Evolutionary conservation across 768 basidiomycete genomes (phyloP), one percentile per base, ranked within the genome.

Genomic region (Fibroporia radiculosa): DNA sequence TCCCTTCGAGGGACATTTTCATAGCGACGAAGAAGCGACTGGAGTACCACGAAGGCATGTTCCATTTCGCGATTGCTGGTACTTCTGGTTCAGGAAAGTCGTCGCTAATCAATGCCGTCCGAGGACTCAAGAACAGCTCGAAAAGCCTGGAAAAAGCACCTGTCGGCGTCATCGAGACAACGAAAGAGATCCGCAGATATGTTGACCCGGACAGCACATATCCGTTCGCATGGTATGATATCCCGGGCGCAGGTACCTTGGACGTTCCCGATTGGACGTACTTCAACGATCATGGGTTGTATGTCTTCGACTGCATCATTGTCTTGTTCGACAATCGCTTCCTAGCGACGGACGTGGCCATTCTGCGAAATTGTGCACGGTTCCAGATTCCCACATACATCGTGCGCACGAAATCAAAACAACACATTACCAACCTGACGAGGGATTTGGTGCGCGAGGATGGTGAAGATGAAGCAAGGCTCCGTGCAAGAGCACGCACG

Each of bases 221-320:
- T n/a, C 41, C 28, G n/a, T 29, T 27, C n/a, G 27, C 32, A 8
- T 42, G 41, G 41, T 42, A 42, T 23, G 41, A 42, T 29, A 28
- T 42, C 8, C 41, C 41, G 3, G 41, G 41, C 20, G 41, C 41
- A 11, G 41, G 41, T n/a, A 42, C 41, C n/a, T 29, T 42, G 13
- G 12, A 5, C 10, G 27, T 42, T 22, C 41, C 41, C 5, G 41
- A 42, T 29, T 42, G 41, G 41, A n/a, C 16, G 28, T 42, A 42
- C 41, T 42, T 42, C 41, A 42, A 27, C 28, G 41, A 29, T 4
- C 41, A 42, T n/a, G 41, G 41, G 14, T 19, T 42, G 27, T 42
- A 42, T 28, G 18, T 32, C 27, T 42, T 42, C 29, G 25, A 42
- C 41, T 32, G 41, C 18, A 42, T 42, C 41, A 42, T 42, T 22